A percentile compares a stretch with the other conserved stretches of the same genome.
Conservation (phyloP, 108 stramenopile species). For the Fragilaria crotonensis region DNA sequence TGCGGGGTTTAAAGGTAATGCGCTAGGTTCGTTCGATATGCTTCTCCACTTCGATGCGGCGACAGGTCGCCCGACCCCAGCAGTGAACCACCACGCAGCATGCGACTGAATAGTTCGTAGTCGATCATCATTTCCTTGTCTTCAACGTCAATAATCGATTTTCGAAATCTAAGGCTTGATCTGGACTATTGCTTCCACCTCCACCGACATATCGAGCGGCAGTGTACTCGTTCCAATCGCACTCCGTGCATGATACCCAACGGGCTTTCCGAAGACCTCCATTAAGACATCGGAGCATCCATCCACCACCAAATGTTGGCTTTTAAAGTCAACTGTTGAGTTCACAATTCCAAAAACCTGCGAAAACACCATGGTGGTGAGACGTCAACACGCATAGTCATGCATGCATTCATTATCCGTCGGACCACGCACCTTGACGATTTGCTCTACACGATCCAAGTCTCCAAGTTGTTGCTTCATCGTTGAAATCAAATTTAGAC, state of each 20-base stretch:
- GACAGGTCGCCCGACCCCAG: no score
- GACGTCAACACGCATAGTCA: not conserved
- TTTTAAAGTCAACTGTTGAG: slow-evolving; percentile 70
- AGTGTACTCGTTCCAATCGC: slow-evolving; percentile 79
- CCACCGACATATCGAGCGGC: slow-evolving; percentile 73
- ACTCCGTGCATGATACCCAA: slow-evolving; percentile 80
- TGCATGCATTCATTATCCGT: not conserved
- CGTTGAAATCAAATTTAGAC: slow-evolving; percentile 79
- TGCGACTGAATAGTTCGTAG: slow-evolving; percentile 76
- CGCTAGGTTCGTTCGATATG: no score
- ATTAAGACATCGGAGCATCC: slow-evolving; percentile 78
- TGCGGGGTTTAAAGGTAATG: no score
- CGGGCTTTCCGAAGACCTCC: slow-evolving; percentile 70
- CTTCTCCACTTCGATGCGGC: no score
- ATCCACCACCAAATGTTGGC: slow-evolving; percentile 82
- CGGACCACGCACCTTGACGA: slow-evolving; percentile 55
- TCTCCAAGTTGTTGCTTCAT: slow-evolving; percentile 73
- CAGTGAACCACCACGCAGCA: slow-evolving; percentile 71
- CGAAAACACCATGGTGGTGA: no score
- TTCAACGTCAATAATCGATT: slow-evolving; percentile 37
- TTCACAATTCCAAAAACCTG: slow-evolving; percentile 84
- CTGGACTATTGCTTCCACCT: slow-evolving; percentile 77
- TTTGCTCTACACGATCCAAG: slow-evolving; percentile 76
- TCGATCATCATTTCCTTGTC: slow-evolving; percentile 83
- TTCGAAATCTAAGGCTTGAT: slow-evolving; percentile 25